Percentiles rank a stretch among this genome's conserved stretches.
These are phyloP conservation scores for Xeromyces bisporus DNA, from an alignment of 495 filamentous ascomycete species.

Conservation along the genomic window DNA sequence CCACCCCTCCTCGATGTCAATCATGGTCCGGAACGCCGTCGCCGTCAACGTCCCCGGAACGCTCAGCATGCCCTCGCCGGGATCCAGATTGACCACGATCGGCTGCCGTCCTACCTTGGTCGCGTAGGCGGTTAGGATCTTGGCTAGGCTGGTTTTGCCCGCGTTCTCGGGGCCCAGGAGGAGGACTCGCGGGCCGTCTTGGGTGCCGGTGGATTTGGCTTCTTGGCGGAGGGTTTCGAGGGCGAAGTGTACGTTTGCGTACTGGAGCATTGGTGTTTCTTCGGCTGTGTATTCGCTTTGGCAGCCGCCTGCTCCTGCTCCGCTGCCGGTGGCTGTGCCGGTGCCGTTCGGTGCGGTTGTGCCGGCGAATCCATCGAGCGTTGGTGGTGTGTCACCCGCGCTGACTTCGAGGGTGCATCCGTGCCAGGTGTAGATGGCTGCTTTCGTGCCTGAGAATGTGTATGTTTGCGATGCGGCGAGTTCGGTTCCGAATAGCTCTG, in stretches of 20 bases:
- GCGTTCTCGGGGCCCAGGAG: conserved; percentile 65
- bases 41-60: conserved; percentile 77
- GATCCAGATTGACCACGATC: conserved; percentile 72
- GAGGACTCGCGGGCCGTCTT: conserved; percentile 62
- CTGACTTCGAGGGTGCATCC: conserved; percentile 70
- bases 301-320: conserved; percentile 32
- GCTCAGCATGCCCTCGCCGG: conserved; percentile 67
- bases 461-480: conserved; percentile 68
- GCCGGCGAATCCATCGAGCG: conserved; percentile 20
- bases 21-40: conserved; percentile 61
- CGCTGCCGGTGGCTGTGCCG: conserved; percentile 5
- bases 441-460: conserved; percentile 67
- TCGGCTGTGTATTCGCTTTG: conserved; percentile 63
- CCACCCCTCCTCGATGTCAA: conserved; percentile 85
- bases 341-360: conserved; percentile 3
- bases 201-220: conserved; percentile 27
- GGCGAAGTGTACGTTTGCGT: conserved; percentile 76
- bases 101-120: conserved; percentile 61
- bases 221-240: conserved; percentile 49
- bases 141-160: conserved; percentile 74
- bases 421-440: conserved; percentile 79
- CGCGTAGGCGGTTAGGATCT: conserved; percentile 68
- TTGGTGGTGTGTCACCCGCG: conserved; percentile 28
- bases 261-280: conserved; percentile 68
- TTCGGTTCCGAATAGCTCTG: conserved; percentile 93